phyloP scores from a whole-genome alignment of 108 stramenopile species.

The Heterococcus sp. region DNA sequence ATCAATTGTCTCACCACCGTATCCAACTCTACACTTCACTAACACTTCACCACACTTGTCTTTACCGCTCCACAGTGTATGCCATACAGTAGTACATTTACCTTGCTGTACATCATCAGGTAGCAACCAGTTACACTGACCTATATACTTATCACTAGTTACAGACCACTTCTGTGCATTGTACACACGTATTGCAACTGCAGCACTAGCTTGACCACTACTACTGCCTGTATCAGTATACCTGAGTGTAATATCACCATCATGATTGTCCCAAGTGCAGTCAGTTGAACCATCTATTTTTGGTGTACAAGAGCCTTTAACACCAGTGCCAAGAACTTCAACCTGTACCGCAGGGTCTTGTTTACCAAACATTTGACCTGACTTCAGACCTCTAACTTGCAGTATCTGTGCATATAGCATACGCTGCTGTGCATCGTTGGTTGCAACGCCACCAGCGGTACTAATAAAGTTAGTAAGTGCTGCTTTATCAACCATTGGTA shows the following conservation, averaged over 20 bases:
- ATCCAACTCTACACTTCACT: constrained; percentile 12
- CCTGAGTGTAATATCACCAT: constrained; percentile 2
- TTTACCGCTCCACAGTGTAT: not conserved
- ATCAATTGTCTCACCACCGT: constrained; percentile 6
- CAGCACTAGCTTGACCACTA: not conserved
- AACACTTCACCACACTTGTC: constrained; percentile 1
- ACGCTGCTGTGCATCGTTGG: no score
- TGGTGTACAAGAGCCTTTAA: not conserved
- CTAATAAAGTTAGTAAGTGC: not conserved
- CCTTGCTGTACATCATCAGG: constrained; percentile 1
- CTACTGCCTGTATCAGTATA: not conserved
- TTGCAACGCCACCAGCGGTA: not conserved
- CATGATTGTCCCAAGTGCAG: constrained; percentile 1
- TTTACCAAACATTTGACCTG: not conserved
- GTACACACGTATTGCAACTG: not conserved
- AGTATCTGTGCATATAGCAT: constrained; percentile 10
- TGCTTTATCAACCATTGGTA: not conserved
- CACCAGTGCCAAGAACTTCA: constrained; percentile 7
- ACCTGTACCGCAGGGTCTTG: constrained; percentile 3
- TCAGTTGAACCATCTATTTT: not conserved
- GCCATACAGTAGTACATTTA: constrained; percentile 1
- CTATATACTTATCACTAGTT: not conserved
- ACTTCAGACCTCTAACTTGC: constrained; percentile 2
- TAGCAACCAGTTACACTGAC: constrained; percentile 13
- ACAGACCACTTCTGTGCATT: not conserved